A percentile compares a stretch with the other conserved stretches of the same genome.
Conservation (phyloP, 176 grass and related monocot genomes). For the Oryza officinalis region DNA sequence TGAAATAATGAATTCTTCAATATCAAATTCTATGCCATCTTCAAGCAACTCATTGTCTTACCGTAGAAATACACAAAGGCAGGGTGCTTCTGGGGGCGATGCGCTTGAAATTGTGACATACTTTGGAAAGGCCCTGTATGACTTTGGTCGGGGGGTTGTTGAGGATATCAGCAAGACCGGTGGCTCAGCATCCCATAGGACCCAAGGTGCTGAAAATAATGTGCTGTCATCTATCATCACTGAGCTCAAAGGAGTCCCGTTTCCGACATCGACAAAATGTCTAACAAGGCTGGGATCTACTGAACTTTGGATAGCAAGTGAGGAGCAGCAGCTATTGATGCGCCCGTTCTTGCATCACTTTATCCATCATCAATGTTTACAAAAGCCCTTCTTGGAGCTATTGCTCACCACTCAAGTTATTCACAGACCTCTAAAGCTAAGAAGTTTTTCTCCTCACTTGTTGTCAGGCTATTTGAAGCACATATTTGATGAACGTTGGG, state of each 20-base stretch:
- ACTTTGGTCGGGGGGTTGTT: conserved; percentile 88
- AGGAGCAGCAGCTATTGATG: conserved; percentile 92
- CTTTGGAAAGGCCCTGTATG: conserved; percentile 97
- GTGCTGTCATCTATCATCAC: conserved; percentile 65
- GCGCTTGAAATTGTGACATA: conserved; percentile 93
- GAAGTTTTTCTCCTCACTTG: conserved; percentile 71
- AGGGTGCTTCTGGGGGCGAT: conserved; percentile 75
- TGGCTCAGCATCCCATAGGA: conserved; percentile 49
- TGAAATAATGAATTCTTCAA: conserved; percentile 35
- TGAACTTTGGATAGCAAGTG: conserved; percentile 89
- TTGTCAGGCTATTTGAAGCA: conserved; percentile 75
- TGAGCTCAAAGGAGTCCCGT: conserved; percentile 85
- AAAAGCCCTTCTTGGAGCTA: conserved; percentile 68
- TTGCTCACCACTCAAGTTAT: conserved; percentile 77
- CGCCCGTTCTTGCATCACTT: conserved; percentile 67
- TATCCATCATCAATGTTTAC: conserved; percentile 84
- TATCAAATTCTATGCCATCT: conserved; percentile 34
- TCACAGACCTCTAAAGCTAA: conserved; percentile 76
- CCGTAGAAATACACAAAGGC: conserved; percentile 42
- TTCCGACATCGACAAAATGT: conserved; percentile 73
- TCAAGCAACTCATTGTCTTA: conserved; percentile 41
- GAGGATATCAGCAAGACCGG: conserved; percentile 84
- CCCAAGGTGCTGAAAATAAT: conserved; percentile 57
- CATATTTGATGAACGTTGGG: conserved; percentile 68
- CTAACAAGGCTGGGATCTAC: conserved; percentile 71